Percentiles rank a stretch among this genome's conserved stretches.
Conservation (phyloP, 345 rosid species). For the Abelmoschus esculentus region DNA sequence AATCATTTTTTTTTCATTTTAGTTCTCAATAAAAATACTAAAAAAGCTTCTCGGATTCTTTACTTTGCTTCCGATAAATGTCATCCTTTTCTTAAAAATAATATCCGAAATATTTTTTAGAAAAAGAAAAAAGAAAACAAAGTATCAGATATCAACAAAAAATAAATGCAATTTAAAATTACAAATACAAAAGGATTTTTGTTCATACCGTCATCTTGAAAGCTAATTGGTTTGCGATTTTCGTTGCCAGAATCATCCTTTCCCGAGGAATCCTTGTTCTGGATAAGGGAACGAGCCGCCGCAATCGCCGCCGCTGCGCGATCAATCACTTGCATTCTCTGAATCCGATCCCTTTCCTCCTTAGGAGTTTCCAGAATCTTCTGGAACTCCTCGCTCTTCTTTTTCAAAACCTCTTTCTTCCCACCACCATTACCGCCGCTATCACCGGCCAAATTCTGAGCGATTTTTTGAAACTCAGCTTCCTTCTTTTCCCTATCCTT, state of each 20-base stretch:
- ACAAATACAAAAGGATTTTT: neutral
- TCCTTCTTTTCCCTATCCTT: conserved; percentile 64
- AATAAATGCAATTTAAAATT: neutral
- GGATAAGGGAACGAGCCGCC: conserved; percentile 56
- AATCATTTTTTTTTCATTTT: neutral
- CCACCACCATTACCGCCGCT: neutral
- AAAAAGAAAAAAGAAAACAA: neutral
- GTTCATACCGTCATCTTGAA: conserved; percentile 19
- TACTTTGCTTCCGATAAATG: neutral
- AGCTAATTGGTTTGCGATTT: neutral
- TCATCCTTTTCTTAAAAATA: neutral
- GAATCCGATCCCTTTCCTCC: conserved; percentile 78
- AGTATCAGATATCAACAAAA: neutral
- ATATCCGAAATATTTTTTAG: neutral
- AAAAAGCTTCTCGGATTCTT: neutral
- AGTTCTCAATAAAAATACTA: neutral
- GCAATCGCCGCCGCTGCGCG: conserved; percentile 81
- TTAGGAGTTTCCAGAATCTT: conserved; percentile 58
- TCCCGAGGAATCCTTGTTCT: conserved; percentile 25
- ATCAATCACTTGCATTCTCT: conserved; percentile 75
- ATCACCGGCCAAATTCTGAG: conserved; percentile 15
- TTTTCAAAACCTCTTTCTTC: conserved; percentile 32
- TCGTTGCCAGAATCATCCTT: conserved; percentile 15
- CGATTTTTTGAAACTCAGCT: conserved; percentile 46
- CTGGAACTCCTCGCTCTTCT: conserved; percentile 68